Base-by-base conservation (phyloP, 164 flowering plant genomes). In the Chloranthus sessilifolius region DNA sequence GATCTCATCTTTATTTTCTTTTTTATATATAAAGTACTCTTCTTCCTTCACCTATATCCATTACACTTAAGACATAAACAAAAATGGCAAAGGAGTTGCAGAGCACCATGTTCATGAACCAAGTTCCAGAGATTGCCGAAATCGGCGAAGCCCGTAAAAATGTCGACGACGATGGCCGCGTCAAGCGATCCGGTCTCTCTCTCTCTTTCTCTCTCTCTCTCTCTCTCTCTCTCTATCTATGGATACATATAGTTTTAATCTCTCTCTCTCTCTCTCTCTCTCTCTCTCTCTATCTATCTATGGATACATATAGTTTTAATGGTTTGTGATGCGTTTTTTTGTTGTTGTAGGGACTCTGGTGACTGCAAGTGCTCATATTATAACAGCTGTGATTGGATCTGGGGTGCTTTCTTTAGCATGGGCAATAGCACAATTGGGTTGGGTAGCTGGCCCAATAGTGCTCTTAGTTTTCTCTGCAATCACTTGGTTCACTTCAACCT, bases 351-450 rank as follows among this genome's bases (percentile, higher is more conserved):
- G 98, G 37, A 82, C 94, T 0, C 53, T 81, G 74, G 1, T 79
- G 51, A 88, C 96, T n/a, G 96, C 96, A 8, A 88, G 96, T 62
- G 95, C 96, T 1, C 98, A 92, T 50, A 88, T 92, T 4, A 85
- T 92, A 30, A 92, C 98, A 1, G 96, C 98, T 0, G 98, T 92
- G 39, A 92, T 92, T 24, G 98, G 98, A 25, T 92, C 98, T 1
- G 98, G 98, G 7, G 98, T 92, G 51, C 68, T 88, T 22, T 83
- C 95, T 0, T 58, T 92, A 30, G 90, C 98, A 20, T 92, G 98
- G 98, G 86, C 88, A 0, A 76, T 78, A 21, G 90, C 98, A 1
- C 98, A 92, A 78, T 50, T 92, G 59, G 98, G 98, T 4, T 92
- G 98, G 98, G 64, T 75, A 0, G 85, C 80, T 1, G 98, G 98